Conservation (phyloP, 805 yeast species). For the Cyberlindnera maclurae region DNA sequence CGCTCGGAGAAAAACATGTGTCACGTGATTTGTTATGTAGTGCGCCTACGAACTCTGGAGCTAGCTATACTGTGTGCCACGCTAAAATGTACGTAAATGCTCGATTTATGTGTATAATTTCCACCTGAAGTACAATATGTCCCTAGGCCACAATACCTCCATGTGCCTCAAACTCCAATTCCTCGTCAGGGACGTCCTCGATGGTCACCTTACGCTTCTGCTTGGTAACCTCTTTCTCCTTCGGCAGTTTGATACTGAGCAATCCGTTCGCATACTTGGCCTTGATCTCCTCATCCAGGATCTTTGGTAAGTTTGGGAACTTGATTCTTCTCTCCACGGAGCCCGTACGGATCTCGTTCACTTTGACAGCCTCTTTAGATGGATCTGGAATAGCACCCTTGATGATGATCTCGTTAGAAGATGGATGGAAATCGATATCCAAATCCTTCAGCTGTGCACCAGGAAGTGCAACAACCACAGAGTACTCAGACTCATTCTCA, state of each 20-base stretch:
- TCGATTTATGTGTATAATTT: no score
- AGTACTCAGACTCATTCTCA: constrained; percentile 38
- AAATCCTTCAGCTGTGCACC: constrained; percentile 49
- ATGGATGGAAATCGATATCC: constrained; percentile 52
- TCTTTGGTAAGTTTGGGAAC: constrained; percentile 46
- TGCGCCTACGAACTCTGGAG: no score
- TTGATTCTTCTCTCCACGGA: constrained; percentile 50
- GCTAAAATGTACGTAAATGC: no score
- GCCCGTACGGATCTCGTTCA: constrained; percentile 50
- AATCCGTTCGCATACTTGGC: constrained; percentile 50
- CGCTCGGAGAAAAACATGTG: neutral
- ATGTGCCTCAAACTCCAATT: constrained; percentile 32
- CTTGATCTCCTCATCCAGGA: constrained; percentile 45
- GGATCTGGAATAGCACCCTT: constrained; percentile 36
- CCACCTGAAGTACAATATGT: no score
- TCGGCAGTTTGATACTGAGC: constrained; percentile 45
- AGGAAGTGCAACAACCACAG: constrained; percentile 47
- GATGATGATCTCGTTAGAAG: constrained; percentile 44
- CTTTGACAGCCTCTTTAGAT: constrained; percentile 28
- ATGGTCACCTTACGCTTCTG: constrained; percentile 39
- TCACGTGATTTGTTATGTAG: no score
- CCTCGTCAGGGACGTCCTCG: constrained; percentile 45
- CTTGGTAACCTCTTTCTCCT: constrained; percentile 29
- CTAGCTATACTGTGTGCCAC: no score
- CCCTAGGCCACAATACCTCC: constrained; percentile 14